A percentile compares a stretch with the other conserved stretches of the same genome.
These are phyloP conservation scores for Didymella sp. DNA, from an alignment of 2,329 filamentous ascomycete genomes.

Conservation along the genomic window DNA sequence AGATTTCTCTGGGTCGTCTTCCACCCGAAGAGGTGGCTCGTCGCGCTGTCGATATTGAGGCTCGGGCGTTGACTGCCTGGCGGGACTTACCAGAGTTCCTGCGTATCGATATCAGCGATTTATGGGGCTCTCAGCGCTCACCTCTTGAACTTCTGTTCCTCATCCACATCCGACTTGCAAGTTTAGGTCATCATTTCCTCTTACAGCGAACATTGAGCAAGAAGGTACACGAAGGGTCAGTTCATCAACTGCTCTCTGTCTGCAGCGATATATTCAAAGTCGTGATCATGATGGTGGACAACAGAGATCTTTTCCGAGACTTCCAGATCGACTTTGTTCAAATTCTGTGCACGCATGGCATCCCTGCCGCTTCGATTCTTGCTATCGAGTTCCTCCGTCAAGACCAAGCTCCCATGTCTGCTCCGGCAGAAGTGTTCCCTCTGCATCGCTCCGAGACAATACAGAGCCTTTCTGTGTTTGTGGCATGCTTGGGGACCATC, in stretches of 20 bases:
- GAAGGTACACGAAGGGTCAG: constrained; percentile 41
- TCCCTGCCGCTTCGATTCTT: constrained; percentile 53
- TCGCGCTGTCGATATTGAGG: constrained; percentile 45
- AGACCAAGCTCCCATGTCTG: constrained; percentile 40
- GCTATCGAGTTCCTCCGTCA: constrained; percentile 55
- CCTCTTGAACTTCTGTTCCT: constrained; percentile 56
- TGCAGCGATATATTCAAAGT: constrained; percentile 50
- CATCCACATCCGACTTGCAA: constrained; percentile 54
- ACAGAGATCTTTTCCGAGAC: constrained; percentile 51
- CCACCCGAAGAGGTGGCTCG: constrained; percentile 47
- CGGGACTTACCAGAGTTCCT: constrained; percentile 39
- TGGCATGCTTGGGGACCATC: constrained; percentile 51
- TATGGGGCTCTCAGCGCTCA: constrained; percentile 28
- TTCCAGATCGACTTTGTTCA: constrained; percentile 53
- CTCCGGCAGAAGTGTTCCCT: constrained; percentile 36
- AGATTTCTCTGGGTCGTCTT: constrained; percentile 59
- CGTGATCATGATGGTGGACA: constrained; percentile 48
- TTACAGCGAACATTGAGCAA: constrained; percentile 64
- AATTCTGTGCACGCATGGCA: constrained; percentile 49
- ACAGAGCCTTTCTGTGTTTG: constrained; percentile 56
- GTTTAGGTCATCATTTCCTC: constrained; percentile 66
- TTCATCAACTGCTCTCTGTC: constrained; percentile 43
- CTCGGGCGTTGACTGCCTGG: constrained; percentile 28
- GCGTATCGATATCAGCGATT: constrained; percentile 26
- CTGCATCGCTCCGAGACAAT: constrained; percentile 55